Base-by-base conservation (phyloP, 768 basidiomycete genomes). In the Cystofilobasidium ferigula region DNA sequence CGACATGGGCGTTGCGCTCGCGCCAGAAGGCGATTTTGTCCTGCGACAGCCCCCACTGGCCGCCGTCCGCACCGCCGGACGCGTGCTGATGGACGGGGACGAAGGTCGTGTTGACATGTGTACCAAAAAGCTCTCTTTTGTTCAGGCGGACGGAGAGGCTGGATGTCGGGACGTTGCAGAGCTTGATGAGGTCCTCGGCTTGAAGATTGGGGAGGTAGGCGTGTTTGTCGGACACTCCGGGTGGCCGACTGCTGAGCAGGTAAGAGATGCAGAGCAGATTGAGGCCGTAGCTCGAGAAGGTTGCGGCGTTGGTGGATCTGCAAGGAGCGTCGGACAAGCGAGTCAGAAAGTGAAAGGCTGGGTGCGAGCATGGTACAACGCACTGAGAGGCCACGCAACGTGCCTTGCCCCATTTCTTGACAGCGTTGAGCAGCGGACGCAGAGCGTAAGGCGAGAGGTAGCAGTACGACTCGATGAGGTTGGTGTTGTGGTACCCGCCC, bases 391-490 rank as follows among this genome's bases (percentile, higher is more conserved):
- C 59, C 24, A 66, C 32, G 26, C 35, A n/a, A 14, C 64, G 58
- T 12, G 64, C 58, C 38, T 66, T 66, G 24, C 57, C 64, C 64
- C 64, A 66, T 13, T n/a, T n/a, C 57, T 66, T 66, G 64, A 66
- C 64, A 32, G 59, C 48, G 35, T 66, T 42, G 13, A 59, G 45
- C 24, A 66, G 48, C n/a, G 64, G 64, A 13, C 64, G 64, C 13
- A 66, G 64, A 0, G 64, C 59, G 40, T 66, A 66, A 6, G 64
- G 64, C 18, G 59, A 35, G 10, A 66, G 40, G 28, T 45, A 38
- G 30, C 57, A 66, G 59, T 66, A 66, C 18, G 64, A 66, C n/a
- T 60, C 57, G n/a, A 66, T 54, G 24, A 66, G 53, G 48, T 45
- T 40, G 34, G 64, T 59, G 47, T 66, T 66, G 48, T 66, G 34